Evolutionary conservation across 2,329 filamentous ascomycete genomes (phyloP).

Genomic region (Diaporthe vexans): DNA sequence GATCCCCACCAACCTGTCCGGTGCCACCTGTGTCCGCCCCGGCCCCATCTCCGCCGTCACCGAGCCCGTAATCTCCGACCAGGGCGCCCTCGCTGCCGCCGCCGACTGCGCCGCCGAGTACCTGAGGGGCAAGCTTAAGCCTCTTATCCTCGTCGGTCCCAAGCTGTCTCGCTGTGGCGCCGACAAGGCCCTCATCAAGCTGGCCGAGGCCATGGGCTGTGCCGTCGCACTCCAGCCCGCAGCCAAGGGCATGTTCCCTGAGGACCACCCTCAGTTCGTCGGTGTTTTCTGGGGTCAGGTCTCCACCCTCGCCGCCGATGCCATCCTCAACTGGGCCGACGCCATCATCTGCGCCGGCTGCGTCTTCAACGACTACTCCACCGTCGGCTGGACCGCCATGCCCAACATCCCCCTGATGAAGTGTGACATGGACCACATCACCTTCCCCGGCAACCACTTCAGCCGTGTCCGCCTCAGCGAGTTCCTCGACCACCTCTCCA

Average conservation of each 20-base stretch:
- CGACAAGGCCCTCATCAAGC: slow-evolving; percentile 45
- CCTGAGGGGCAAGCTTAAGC: slow-evolving; percentile 47
- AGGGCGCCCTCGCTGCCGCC: slow-evolving; percentile 46
- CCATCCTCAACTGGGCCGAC: slow-evolving; percentile 48
- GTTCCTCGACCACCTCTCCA: slow-evolving; percentile 46
- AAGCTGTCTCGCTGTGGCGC: slow-evolving; percentile 44
- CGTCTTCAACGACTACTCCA: slow-evolving; percentile 48
- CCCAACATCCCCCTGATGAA: slow-evolving; percentile 47
- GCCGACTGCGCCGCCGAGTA: slow-evolving; percentile 44
- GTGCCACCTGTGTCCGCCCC: slow-evolving; percentile 47
- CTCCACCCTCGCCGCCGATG: slow-evolving; percentile 46
- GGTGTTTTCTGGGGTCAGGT: slow-evolving; percentile 48
- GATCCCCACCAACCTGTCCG: slow-evolving; percentile 48
- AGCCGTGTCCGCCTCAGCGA: slow-evolving; percentile 47
- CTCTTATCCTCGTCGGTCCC: slow-evolving; percentile 47
- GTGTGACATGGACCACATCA: slow-evolving; percentile 48
- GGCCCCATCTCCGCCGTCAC: slow-evolving; percentile 48
- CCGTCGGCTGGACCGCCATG: slow-evolving; percentile 49
- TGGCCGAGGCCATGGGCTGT: slow-evolving; percentile 48
- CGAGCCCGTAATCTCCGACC: slow-evolving; percentile 43
- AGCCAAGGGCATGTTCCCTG: slow-evolving; percentile 50
- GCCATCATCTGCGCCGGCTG: slow-evolving; percentile 47
- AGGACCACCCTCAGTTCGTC: slow-evolving; percentile 47
- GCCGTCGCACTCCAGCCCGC: slow-evolving; percentile 49
- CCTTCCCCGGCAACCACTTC: slow-evolving; percentile 47